Percentiles rank a stretch among this genome's conserved stretches.
Evolutionary conservation across 179 eudicot genomes (phyloP).

Genomic region (Silene coronaria): DNA sequence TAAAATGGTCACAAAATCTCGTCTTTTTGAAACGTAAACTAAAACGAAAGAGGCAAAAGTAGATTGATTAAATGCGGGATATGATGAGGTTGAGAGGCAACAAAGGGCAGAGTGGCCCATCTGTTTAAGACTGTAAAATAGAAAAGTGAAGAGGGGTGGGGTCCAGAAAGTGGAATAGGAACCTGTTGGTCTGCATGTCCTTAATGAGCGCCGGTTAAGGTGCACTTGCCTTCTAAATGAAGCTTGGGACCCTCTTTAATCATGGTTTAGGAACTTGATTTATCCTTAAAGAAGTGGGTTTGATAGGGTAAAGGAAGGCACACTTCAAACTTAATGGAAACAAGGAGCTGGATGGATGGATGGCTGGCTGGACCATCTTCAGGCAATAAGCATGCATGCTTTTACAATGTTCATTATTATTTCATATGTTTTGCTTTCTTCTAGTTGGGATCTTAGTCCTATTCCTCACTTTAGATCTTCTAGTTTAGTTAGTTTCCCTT

Average conservation of each 20-base stretch:
- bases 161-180: slow-evolving; percentile 20
- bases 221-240: slow-evolving; percentile 30
- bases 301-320: slow-evolving; percentile 30
- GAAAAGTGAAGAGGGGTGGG: slow-evolving; percentile 15
- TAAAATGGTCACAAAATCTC: too few relatives aligned
- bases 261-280: slow-evolving; percentile 24
- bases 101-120: slow-evolving; percentile 27
- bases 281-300: slow-evolving; percentile 5
- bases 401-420: slow-evolving; percentile 2
- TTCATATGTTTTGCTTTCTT: not conserved
- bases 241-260: slow-evolving; percentile 29
- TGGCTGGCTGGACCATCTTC: slow-evolving; percentile 15
- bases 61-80: slow-evolving; percentile 16
- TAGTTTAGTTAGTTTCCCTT: too few relatives aligned
- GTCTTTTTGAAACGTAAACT: too few relatives aligned
- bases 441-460: not conserved
- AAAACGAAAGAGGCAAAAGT: slow-evolving; percentile 19
- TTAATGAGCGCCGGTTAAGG: slow-evolving; percentile 29
- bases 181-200: slow-evolving; percentile 2
- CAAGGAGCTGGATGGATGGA: not conserved
- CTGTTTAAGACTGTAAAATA: slow-evolving; percentile 14
- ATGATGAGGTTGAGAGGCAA: slow-evolving; percentile 22
- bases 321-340: not conserved
- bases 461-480: too few relatives aligned
- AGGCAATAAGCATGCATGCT: slow-evolving; percentile 3